Conservation (phyloP, 768 basidiomycete species). For the Strobilomyces dryophilus region DNA sequence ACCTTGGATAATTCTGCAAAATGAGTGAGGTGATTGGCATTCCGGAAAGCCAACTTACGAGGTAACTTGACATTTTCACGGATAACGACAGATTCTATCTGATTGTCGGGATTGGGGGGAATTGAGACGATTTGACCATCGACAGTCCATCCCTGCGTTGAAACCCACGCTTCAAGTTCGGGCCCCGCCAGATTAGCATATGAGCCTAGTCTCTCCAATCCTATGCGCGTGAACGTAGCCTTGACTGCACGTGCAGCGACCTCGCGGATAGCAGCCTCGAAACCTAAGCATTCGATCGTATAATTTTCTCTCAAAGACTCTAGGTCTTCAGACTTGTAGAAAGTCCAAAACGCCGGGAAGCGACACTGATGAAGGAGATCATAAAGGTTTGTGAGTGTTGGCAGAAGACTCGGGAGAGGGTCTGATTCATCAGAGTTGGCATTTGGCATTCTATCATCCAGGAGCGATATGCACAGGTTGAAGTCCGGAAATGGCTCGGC, state of each 20-base stretch:
- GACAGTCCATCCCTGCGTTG: conserved; percentile 63
- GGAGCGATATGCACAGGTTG: conserved; percentile 88
- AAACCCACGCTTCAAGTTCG: conserved; percentile 56
- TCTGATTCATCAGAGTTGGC: conserved; percentile 72
- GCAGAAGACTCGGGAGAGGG: conserved; percentile 68
- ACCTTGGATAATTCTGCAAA: conserved; percentile 69
- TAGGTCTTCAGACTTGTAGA: conserved; percentile 66
- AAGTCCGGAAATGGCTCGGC: conserved; percentile 89
- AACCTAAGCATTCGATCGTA: conserved; percentile 77
- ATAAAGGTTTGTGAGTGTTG: conserved; percentile 62
- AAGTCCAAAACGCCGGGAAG: conserved; percentile 82
- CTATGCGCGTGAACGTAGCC: conserved; percentile 74
- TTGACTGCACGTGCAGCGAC: conserved; percentile 75
- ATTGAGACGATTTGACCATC: conserved; percentile 61
- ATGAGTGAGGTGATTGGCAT: neutral
- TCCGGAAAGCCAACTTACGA: conserved; percentile 45
- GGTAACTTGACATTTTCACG: conserved; percentile 79
- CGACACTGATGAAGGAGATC: conserved; percentile 77
- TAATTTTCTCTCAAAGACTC: conserved; percentile 80
- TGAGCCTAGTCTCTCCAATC: conserved; percentile 57
- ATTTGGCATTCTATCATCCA: conserved; percentile 65
- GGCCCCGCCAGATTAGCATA: conserved; percentile 69
- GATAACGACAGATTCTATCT: conserved; percentile 79
- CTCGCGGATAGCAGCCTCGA: conserved; percentile 77
- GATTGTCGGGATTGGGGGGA: conserved; percentile 84